These are phyloP conservation scores for Vigna hirtella DNA, from an alignment of 306 rosid genomes.

Conservation along the genomic window DNA sequence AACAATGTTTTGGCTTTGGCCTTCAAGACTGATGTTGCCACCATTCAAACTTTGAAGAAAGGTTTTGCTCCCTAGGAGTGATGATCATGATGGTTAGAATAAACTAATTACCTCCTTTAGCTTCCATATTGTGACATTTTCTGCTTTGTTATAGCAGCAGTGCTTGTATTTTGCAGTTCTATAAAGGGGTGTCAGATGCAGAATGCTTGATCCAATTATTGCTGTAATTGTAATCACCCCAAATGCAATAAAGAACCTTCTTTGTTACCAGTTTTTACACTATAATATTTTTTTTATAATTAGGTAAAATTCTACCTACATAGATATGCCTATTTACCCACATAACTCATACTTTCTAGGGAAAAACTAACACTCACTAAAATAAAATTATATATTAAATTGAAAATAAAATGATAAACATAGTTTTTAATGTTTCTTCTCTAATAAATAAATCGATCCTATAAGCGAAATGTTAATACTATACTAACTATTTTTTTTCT, in stretches of 20 bases:
- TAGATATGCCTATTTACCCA: no score
- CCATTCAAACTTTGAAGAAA: constrained; percentile 54
- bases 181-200: neutral
- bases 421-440: no score
- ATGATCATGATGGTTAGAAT: neutral
- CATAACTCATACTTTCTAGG: no score
- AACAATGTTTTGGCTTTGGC: constrained; percentile 56
- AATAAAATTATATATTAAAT: no score
- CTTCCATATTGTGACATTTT: neutral
- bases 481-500: no score
- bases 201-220: neutral
- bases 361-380: no score
- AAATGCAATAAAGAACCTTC: constrained; percentile 11
- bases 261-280: no score
- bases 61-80: constrained; percentile 36
- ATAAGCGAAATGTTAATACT: no score
- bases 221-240: neutral
- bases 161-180: neutral
- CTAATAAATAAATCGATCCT: no score
- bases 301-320: no score
- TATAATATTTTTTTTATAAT: no score
- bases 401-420: no score
- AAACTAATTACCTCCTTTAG: neutral
- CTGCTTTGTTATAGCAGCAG: neutral
- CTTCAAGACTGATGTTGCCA: constrained; percentile 55